Evolutionary conservation across 2,329 filamentous ascomycete genomes (phyloP), one percentile per base, ranked within the genome.

Genomic region (Blastomyces gilchristii): DNA sequence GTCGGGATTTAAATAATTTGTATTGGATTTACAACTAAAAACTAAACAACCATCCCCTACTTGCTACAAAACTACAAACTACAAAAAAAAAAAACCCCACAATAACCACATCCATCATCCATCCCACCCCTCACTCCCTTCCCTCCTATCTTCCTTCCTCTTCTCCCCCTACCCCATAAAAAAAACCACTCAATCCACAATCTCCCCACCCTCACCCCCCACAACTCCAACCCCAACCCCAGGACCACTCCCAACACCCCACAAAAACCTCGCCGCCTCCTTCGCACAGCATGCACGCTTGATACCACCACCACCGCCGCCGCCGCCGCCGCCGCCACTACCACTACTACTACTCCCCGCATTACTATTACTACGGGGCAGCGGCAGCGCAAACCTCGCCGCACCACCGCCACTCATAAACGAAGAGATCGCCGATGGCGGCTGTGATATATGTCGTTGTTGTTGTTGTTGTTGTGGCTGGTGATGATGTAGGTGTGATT

Each of bases 271-370:
- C 16, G 41, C 43, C 49, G 72, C 72, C 68, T 77, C 74, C 57
- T 71, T 74, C 47, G 73, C 75, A 62, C 75, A 76, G 68, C 76
- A 77, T 43, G 75, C 73, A 57, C 76, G 74, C 66, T 77, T 77
- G 71, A 75, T 73, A 56, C 74, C 73, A 11, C 39, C 18, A 8
- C 63, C 49, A 45, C 62, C 62, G 14, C 60, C 52, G n/a, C n/a
- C n/a, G n/a, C n/a, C n/a, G n/a, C n/a, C n/a, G n/a, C n/a, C n/a
- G n/a, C n/a, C n/a, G n/a, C n/a, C n/a, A 50, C 62, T 64, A 22
- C 76, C 11, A 12, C 8, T 16, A 43, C 9, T 16, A 5, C 39
- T 28, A 28, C 28, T 28, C 28, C 28, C 28, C 28, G 31, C 6
- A 34, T 34, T 16, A 43, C 11, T 43, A 43, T 43, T 43, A 43